Evolutionary conservation across 2,329 filamentous ascomycete species (phyloP).

Genomic region (Diaporthe batatas): DNA sequence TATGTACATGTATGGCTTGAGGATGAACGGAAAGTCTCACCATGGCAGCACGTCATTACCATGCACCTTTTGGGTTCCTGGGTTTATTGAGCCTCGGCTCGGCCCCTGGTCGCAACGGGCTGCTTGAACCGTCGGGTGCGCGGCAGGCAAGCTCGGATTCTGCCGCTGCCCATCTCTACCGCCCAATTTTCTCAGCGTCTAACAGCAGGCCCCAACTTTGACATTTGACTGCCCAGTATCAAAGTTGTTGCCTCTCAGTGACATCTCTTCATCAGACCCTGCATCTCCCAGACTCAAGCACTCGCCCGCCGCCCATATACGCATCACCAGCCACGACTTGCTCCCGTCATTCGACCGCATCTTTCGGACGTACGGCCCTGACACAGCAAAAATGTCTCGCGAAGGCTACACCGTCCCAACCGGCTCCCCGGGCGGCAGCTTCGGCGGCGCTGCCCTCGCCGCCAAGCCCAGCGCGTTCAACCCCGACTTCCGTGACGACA

Average conservation of each 20-base stretch:
- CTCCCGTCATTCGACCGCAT: background rate
- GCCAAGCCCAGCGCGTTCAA: conserved; percentile 57
- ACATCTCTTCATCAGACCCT: background rate
- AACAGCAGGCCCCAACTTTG: background rate
- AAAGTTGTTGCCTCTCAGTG: background rate
- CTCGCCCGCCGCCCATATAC: too few species aligned
- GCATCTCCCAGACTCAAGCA: too few species aligned
- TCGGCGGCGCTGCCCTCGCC: conserved; percentile 48
- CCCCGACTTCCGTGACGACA: conserved; percentile 59
- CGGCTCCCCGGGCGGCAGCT: conserved; percentile 58
- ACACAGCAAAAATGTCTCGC: conserved; percentile 68
- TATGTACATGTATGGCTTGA: background rate
- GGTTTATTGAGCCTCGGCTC: conserved; percentile 37
- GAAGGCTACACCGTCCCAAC: conserved; percentile 84
- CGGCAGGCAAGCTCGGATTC: conserved; percentile 35
- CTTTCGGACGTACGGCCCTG: background rate
- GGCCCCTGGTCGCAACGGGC: background rate
- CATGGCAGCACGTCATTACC: conserved; percentile 17
- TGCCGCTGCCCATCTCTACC: conserved; percentile 40
- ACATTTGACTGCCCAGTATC: background rate
- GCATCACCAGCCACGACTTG: too few species aligned
- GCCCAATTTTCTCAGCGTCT: conserved; percentile 42
- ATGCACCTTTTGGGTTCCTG: background rate
- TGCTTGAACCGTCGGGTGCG: too few species aligned
- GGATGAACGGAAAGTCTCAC: background rate